Conservation (phyloP, 108 stramenopile genomes). For the Nannochloropsis salina region DNA sequence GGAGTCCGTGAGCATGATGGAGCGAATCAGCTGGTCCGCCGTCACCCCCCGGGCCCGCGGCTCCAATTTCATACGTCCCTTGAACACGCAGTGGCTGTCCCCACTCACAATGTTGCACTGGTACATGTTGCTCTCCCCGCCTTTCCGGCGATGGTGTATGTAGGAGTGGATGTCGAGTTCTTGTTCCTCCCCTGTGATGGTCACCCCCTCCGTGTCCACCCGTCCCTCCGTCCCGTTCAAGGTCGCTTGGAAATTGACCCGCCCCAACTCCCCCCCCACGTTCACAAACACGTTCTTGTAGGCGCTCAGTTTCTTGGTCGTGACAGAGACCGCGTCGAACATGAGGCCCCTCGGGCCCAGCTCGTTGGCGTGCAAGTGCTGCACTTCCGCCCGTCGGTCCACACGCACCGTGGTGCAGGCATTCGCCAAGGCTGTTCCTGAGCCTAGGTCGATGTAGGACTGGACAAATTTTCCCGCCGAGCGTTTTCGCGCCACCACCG, state of each 20-base stretch:
- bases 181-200: neutral
- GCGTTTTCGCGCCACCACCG: neutral
- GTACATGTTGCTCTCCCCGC: slow-evolving; percentile 1
- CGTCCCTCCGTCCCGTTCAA: slow-evolving; percentile 14
- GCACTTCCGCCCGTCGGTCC: neutral
- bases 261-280: neutral
- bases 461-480: neutral
- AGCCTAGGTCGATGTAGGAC: neutral
- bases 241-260: neutral
- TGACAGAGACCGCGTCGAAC: neutral
- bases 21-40: slow-evolving; percentile 8
- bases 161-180: neutral
- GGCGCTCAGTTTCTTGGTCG: neutral
- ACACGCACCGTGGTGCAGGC: neutral
- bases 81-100: neutral
- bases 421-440: neutral
- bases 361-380: slow-evolving; percentile 13
- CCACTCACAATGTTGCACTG: slow-evolving; percentile 16
- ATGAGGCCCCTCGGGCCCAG: neutral
- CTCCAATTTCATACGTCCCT: neutral
- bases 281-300: neutral
- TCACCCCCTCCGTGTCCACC: neutral
- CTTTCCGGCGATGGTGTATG: neutral
- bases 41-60: neutral
- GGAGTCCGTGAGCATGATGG: slow-evolving; percentile 5